Evolutionary conservation across 306 rosid genomes (phyloP).

Genomic region (Sophora flavescens): DNA sequence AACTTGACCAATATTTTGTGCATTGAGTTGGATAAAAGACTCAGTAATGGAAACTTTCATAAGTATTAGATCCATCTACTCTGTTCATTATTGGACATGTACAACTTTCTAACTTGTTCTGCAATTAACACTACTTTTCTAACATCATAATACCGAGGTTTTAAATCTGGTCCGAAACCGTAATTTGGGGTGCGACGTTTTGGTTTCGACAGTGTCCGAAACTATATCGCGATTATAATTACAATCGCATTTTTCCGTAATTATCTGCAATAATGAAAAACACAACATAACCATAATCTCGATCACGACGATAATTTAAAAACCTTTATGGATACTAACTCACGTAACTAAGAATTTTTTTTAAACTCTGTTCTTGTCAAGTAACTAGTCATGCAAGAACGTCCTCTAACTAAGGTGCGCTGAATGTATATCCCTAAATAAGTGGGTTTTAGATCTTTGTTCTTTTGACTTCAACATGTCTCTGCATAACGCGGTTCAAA

Average conservation of each 20-base stretch:
- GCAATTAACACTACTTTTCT: background rate
- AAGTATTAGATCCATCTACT: background rate
- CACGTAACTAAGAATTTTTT: background rate
- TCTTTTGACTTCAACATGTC: constrained; percentile 31
- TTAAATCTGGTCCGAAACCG: too few relatives aligned
- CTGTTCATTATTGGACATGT: background rate
- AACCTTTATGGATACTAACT: background rate
- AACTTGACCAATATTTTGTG: too few relatives aligned
- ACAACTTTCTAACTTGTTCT: background rate
- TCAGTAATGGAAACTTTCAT: too few relatives aligned
- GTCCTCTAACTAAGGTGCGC: background rate
- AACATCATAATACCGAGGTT: background rate
- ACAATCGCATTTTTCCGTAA: too few relatives aligned
- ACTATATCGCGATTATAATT: too few relatives aligned
- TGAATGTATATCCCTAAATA: constrained; percentile 27
- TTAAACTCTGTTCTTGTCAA: background rate
- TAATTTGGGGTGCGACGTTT: too few relatives aligned
- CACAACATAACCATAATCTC: too few relatives aligned
- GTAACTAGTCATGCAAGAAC: constrained; percentile 17
- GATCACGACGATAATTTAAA: too few relatives aligned
- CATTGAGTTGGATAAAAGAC: too few relatives aligned
- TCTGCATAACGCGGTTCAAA: constrained; percentile 38
- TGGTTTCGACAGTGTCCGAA: too few relatives aligned
- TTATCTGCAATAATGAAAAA: too few relatives aligned
- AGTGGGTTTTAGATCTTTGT: constrained; percentile 9